Conservation (phyloP, 2,329 filamentous ascomycete genomes). For the Magnaporthiopsis rhizophila region DNA sequence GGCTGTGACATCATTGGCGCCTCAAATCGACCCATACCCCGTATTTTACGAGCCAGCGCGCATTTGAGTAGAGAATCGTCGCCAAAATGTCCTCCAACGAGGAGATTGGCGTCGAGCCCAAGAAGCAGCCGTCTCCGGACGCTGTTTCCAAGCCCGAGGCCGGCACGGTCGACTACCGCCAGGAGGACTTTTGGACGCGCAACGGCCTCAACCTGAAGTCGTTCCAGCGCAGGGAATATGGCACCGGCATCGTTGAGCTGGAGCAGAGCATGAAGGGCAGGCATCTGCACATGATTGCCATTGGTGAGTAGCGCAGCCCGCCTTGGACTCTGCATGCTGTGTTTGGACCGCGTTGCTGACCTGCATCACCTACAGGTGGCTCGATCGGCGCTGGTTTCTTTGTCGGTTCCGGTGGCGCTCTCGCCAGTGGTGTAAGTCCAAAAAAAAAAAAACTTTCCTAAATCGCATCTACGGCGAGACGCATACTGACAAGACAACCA, state of each 20-base stretch:
- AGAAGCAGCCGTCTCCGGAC: background rate
- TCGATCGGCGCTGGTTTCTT: constrained; percentile 56
- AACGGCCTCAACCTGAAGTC: constrained; percentile 33
- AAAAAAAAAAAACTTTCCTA: background rate
- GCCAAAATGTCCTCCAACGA: background rate
- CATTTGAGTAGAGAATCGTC: background rate
- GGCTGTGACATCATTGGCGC: too few species aligned
- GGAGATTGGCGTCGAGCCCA: background rate
- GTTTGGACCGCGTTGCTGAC: too few species aligned
- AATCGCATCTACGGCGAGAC: background rate
- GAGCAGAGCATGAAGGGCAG: constrained; percentile 22
- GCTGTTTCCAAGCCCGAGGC: background rate
- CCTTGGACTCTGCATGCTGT: background rate
- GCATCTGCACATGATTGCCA: constrained; percentile 18
- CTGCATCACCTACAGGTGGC: constrained; percentile 27
- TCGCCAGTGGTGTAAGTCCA: constrained; percentile 34
- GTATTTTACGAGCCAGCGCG: too few species aligned
- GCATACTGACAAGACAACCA: background rate
- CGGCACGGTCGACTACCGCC: background rate
- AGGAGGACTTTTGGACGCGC: constrained; percentile 28
- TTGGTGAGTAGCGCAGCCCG: constrained; percentile 5
- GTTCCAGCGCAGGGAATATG: constrained; percentile 32
- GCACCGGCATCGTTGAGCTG: constrained; percentile 26
- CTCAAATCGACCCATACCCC: too few species aligned
- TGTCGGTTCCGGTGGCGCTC: constrained; percentile 46